Percentiles rank a stretch among this genome's conserved stretches.
phyloP scores from a whole-genome alignment of 352 stramenopile species.

The Globisporangium solare region DNA sequence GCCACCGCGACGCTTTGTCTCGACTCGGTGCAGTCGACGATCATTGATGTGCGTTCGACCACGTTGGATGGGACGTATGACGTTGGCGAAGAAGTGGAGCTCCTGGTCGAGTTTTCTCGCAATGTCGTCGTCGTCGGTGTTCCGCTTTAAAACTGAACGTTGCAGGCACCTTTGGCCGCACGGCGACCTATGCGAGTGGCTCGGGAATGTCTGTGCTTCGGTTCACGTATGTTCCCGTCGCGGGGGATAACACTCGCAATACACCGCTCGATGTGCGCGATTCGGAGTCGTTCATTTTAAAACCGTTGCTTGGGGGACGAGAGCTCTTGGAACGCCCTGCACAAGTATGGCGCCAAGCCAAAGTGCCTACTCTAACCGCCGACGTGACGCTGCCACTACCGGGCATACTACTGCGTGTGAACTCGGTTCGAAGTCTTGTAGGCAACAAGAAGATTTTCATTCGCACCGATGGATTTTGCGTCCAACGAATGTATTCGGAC shows the following conservation, averaged over 20 bases:
- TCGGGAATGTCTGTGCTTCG: slow-evolving; percentile 35
- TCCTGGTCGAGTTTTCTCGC: slow-evolving; percentile 55
- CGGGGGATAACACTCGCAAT: slow-evolving; percentile 38
- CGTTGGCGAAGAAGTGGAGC: slow-evolving; percentile 40
- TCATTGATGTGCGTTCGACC: slow-evolving; percentile 36
- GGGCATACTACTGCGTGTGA: slow-evolving; percentile 33
- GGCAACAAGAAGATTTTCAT: slow-evolving; percentile 60
- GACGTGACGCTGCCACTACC: slow-evolving; percentile 46
- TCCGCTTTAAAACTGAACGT: slow-evolving; percentile 59
- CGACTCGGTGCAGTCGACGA: slow-evolving; percentile 38
- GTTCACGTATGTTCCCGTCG: slow-evolving; percentile 45
- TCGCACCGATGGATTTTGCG: slow-evolving; percentile 50
- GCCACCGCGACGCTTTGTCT: slow-evolving; percentile 31
- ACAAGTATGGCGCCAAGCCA: slow-evolving; percentile 34
- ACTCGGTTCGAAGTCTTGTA: slow-evolving; percentile 53
- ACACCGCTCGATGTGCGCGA: slow-evolving; percentile 42
- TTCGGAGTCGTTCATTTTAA: slow-evolving; percentile 34
- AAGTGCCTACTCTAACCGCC: slow-evolving; percentile 24
- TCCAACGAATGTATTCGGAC: slow-evolving; percentile 29
- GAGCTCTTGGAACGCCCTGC: slow-evolving; percentile 26
- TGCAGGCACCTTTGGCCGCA: slow-evolving; percentile 21
- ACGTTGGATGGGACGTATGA: slow-evolving; percentile 60
- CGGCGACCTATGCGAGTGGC: slow-evolving; percentile 45
- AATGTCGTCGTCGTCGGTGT: slow-evolving; percentile 35
- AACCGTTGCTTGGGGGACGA: slow-evolving; percentile 24